A percentile compares a stretch with the other conserved stretches of the same genome.
These are phyloP conservation scores for Candida krabiensis DNA, from an alignment of 805 yeast species.

Conservation along the genomic window DNA sequence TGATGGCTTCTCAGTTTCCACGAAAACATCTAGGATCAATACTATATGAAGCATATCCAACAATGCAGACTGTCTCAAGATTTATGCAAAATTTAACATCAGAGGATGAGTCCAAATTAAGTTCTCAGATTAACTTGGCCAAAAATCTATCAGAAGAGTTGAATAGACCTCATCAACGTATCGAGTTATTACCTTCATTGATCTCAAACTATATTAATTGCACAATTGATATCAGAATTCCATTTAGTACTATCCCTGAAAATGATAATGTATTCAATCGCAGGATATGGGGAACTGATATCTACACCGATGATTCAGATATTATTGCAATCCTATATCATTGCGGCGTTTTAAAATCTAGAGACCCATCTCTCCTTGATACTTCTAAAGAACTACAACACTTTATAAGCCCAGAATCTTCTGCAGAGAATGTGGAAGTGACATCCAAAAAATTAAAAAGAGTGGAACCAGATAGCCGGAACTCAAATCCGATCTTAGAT, in stretches of 20 bases:
- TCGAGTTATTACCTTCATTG: slow-evolving; percentile 31
- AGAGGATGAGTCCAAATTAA: slow-evolving; percentile 18
- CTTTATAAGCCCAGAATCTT: not conserved
- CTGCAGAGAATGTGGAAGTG: slow-evolving; percentile 2
- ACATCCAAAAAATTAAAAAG: not conserved
- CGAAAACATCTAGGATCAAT: slow-evolving; percentile 53
- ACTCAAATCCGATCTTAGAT: slow-evolving; percentile 19
- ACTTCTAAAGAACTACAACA: slow-evolving; percentile 3
- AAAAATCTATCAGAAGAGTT: not conserved
- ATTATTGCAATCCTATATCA: slow-evolving; percentile 73
- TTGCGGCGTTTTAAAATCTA: slow-evolving; percentile 58
- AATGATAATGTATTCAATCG: slow-evolving; percentile 47
- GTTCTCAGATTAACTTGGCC: slow-evolving; percentile 14
- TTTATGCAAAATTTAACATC: slow-evolving; percentile 18
- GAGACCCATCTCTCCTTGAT: slow-evolving; percentile 29
- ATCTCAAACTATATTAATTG: slow-evolving; percentile 42
- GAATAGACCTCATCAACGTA: slow-evolving; percentile 29
- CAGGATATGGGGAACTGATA: slow-evolving; percentile 85
- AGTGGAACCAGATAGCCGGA: not conserved
- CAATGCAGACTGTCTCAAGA: slow-evolving; percentile 37
- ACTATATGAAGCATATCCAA: slow-evolving; percentile 57
- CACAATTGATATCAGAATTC: slow-evolving; percentile 56
- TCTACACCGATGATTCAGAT: slow-evolving; percentile 94
- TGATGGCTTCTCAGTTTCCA: slow-evolving; percentile 41
- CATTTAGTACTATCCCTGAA: slow-evolving; percentile 41